phyloP scores from a whole-genome alignment of 345 rosid genomes.

The Citrus trifoliata region DNA sequence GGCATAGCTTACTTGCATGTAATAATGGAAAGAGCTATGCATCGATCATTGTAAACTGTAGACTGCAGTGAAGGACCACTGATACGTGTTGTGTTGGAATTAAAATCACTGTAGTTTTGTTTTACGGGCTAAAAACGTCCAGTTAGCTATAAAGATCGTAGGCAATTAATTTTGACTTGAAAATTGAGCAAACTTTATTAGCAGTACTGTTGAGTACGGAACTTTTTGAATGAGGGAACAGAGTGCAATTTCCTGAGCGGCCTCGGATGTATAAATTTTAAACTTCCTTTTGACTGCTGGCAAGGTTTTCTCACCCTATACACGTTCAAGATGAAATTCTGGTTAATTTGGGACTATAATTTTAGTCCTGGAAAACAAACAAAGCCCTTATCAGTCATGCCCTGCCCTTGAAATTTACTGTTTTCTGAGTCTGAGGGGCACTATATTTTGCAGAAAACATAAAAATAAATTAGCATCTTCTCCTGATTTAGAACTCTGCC shows the following conservation, averaged over 20 bases:
- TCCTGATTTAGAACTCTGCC: no score
- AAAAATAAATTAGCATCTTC: no score
- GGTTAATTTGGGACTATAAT: not conserved
- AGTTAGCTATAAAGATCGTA: not conserved
- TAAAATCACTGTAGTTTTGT: not conserved
- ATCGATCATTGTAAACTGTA: not conserved
- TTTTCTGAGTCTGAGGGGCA: not conserved
- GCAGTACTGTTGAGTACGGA: not conserved
- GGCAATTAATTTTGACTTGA: not conserved
- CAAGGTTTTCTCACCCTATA: not conserved
- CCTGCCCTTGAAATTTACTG: not conserved
- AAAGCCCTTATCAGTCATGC: not conserved
- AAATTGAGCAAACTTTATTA: not conserved
- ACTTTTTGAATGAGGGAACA: not conserved
- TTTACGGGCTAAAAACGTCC: not conserved
- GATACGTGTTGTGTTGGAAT: not conserved
- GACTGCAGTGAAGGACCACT: not conserved
- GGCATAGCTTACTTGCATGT: no score
- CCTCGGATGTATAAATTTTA: no score
- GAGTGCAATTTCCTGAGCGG: not conserved
- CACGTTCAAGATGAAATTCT: not conserved
- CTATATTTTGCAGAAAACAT: no score
- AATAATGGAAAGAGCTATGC: no score
- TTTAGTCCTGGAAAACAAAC: no score
- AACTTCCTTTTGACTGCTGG: no score